Base-by-base conservation (phyloP, 2,329 filamentous ascomycete species). In the Ascochyta viciae-villosae region DNA sequence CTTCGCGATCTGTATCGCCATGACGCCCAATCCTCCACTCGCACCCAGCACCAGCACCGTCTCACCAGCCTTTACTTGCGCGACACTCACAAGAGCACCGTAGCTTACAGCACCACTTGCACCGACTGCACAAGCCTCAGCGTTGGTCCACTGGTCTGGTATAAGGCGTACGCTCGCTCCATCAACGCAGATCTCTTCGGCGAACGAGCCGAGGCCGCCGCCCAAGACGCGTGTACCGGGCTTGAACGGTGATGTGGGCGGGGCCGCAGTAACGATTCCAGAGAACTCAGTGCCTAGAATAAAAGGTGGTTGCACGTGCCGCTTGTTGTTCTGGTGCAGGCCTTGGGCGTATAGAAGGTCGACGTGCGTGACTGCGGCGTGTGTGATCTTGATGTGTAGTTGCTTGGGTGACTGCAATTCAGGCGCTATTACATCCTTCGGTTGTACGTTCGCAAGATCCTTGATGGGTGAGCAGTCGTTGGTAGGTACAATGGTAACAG, bases 271-370 rank as follows among this genome's bases (percentile, higher is more conserved):
- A 1, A 87, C 75, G 2, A 80, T 74, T n/a, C 85, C 85, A 1
- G 83, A 77, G 63, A 87, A 87, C 66, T 87, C 85, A n/a, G 83
- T 82, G 12, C 85, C 85, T 0, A 87, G 78, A 1, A 78, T 80
- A 71, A 88, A 87, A 0, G 85, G 85, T 1, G 84, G 85, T 29
- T 75, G 76, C 34, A 85, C 79, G 50, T 84, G 80, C n/a, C 77
- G 78, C 27, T 75, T 77, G 66, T 86, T 87, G 67, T 87, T 87
- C 64, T 87, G 85, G 63, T 87, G 85, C 60, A 81, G 80, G 7
- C 85, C 85, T 64, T 67, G 68, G 2, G 82, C 82, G 66, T 87
- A 87, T 42, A 87, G 78, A 8, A 85, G 80, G 64, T 87, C 85
- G 43, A 86, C 84, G 65, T 85, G 86, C 50, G 86, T 87, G 22